These are phyloP conservation scores for Iberis amara DNA, from an alignment of 441 rosid genomes.

Conservation along the genomic window DNA sequence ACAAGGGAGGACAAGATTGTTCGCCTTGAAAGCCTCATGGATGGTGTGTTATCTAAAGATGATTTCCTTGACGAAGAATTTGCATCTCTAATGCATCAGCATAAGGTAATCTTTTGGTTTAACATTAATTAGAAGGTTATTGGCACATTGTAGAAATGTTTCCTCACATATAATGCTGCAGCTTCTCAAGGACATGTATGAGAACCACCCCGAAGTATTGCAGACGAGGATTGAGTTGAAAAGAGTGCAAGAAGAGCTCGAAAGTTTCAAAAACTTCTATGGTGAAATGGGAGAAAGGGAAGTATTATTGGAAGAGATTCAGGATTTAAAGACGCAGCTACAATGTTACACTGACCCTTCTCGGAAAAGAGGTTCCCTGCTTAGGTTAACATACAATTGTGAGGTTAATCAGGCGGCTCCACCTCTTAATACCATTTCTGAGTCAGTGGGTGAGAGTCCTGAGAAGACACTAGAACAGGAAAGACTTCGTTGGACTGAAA, in stretches of 20 bases:
- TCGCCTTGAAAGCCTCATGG: constrained; percentile 93
- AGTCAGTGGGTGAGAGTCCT: constrained; percentile 45
- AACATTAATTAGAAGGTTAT: constrained; percentile 7
- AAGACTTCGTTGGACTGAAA: constrained; percentile 64
- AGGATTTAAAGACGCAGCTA: constrained; percentile 80
- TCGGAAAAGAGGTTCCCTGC: constrained; percentile 47
- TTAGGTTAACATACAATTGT: constrained; percentile 53
- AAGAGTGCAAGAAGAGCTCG: constrained; percentile 79
- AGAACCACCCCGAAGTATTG: constrained; percentile 84
- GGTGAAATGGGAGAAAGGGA: constrained; percentile 82
- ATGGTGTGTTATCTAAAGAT: constrained; percentile 80
- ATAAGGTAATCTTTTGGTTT: constrained; percentile 50
- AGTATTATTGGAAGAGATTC: constrained; percentile 88
- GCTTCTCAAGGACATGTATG: constrained; percentile 86
- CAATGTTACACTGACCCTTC: constrained; percentile 71
- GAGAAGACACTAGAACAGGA: constrained; percentile 63
- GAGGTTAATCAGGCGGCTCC: constrained; percentile 37
- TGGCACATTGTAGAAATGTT: constrained; percentile 26
- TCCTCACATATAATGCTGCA: constrained; percentile 34
- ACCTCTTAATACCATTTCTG: constrained; percentile 47
- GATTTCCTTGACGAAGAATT: constrained; percentile 89
- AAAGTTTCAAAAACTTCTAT: constrained; percentile 64
- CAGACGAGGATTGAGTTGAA: constrained; percentile 68
- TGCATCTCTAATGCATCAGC: constrained; percentile 65
- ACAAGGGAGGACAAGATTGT: constrained; percentile 90